Evolutionary conservation across 805 yeast species (phyloP).

Genomic region (Kluyveromyces nonfermentans): DNA sequence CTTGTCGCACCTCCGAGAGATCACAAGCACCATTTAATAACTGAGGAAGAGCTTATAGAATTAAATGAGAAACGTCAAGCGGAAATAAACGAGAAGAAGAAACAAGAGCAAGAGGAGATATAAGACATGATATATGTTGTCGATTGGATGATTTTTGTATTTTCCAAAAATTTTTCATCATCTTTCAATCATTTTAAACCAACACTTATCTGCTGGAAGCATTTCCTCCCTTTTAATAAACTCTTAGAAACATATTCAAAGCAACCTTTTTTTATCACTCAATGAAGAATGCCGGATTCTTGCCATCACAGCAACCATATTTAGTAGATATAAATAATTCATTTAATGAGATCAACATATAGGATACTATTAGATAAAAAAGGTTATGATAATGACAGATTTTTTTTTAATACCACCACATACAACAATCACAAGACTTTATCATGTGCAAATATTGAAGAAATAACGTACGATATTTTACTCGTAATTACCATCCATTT

Average conservation of each 20-base stretch:
- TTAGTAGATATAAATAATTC: background rate
- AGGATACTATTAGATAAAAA: background rate
- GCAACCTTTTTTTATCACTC: background rate
- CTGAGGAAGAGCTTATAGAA: conserved; percentile 50
- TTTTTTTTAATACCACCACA: too few relatives aligned
- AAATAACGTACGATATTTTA: background rate
- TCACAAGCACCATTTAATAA: conserved; percentile 59
- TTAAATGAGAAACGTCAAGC: conserved; percentile 31
- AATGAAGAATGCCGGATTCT: background rate
- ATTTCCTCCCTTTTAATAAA: background rate
- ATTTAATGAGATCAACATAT: background rate
- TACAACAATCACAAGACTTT: background rate
- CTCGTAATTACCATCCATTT: conserved; percentile 39
- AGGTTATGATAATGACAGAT: background rate
- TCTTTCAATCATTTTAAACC: background rate
- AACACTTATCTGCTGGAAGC: background rate
- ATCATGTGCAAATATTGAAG: too few relatives aligned
- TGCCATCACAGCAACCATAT: background rate
- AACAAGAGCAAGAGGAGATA: conserved; percentile 6
- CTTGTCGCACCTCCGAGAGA: conserved; percentile 25
- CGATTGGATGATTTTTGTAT: background rate
- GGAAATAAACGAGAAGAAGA: conserved; percentile 18
- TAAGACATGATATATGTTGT: background rate
- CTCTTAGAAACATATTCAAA: too few relatives aligned
- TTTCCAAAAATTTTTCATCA: background rate